Evolutionary conservation across 2,329 filamentous ascomycete species (phyloP).

Genomic region (Aspergillus sp.): DNA sequence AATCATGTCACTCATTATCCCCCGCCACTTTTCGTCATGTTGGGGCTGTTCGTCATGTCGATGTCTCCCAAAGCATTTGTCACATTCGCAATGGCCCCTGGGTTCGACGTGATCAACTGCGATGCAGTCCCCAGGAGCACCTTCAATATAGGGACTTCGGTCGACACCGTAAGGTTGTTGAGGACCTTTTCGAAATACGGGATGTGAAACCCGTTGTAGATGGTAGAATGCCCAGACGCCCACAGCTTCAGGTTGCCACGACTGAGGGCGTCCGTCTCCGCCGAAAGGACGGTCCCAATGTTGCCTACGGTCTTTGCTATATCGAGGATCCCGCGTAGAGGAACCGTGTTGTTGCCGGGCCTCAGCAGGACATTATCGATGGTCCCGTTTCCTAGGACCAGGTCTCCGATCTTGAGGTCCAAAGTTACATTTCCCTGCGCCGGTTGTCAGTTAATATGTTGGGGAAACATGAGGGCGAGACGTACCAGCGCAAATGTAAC

Average conservation of each 20-base stretch:
- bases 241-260: constrained; percentile 44
- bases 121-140: constrained; percentile 32
- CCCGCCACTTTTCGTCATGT: background rate
- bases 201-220: constrained; percentile 45
- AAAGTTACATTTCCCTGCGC: constrained; percentile 46
- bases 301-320: constrained; percentile 45
- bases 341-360: constrained; percentile 45
- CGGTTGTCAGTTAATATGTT: background rate
- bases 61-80: background rate
- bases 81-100: background rate
- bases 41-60: background rate
- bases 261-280: constrained; percentile 37
- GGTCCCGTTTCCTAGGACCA: constrained; percentile 41
- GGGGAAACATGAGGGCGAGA: background rate
- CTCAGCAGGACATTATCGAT: constrained; percentile 42
- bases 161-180: constrained; percentile 37
- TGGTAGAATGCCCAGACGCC: constrained; percentile 43
- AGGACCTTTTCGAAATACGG: constrained; percentile 46
- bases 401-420: constrained; percentile 42
- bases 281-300: constrained; percentile 39
- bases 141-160: constrained; percentile 39
- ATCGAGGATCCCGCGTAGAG: constrained; percentile 11
- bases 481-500: constrained; percentile 39
- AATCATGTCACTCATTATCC: background rate
- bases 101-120: background rate